Base-by-base conservation (phyloP, 306 rosid genomes). In the Vigna mungo region DNA sequence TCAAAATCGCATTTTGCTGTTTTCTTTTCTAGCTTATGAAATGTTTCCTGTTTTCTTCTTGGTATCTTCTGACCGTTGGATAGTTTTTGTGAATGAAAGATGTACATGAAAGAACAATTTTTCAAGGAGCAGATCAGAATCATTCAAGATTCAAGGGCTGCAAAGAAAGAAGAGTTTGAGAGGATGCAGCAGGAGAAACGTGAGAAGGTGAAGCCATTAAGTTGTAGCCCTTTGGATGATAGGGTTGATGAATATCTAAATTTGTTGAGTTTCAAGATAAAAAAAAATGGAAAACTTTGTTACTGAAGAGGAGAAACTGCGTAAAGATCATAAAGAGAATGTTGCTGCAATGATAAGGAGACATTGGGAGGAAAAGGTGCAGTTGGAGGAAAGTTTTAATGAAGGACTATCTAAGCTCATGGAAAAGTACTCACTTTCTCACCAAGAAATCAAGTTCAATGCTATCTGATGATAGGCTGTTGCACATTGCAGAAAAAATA, bases 111-210 rank as follows among this genome's bases (percentile, higher is more conserved):
- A 88, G 92, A 92, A 39, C 66, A 87, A 75, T 90, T 88, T 78
- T 86, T 79, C 56, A 86, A 87, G 72, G 90, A 88, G 0, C 96
- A 84, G 80, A 80, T 90, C 65, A 78, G 59, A 43, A 43, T 79
- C 25, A 71, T 87, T 71, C 87, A 81, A 16, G 86, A 88, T 34
- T 78, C 90, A 17, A 87, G 86, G 82, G 80, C 82, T 14, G 86
- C 78, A 10, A 90, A 81, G 68, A 95, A 88, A 78, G 93, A 90
- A 69, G 80, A 82, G 14, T 92, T 92, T 72, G 93, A 86, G 88
- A 88, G 81, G 74, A 51, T 90, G 82, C 95, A 92, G 80, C 88
- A 87, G 62, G 90, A 88, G 53, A 79, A 90, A 64, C 91, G 91
- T 18, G 90, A 87, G 52, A 90, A 87, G 86, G 85, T 82, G 77